Evolutionary conservation across 2,329 filamentous ascomycete species (phyloP), one percentile per base, ranked within the genome.

Genomic region (Cryphonectria carpinicola): DNA sequence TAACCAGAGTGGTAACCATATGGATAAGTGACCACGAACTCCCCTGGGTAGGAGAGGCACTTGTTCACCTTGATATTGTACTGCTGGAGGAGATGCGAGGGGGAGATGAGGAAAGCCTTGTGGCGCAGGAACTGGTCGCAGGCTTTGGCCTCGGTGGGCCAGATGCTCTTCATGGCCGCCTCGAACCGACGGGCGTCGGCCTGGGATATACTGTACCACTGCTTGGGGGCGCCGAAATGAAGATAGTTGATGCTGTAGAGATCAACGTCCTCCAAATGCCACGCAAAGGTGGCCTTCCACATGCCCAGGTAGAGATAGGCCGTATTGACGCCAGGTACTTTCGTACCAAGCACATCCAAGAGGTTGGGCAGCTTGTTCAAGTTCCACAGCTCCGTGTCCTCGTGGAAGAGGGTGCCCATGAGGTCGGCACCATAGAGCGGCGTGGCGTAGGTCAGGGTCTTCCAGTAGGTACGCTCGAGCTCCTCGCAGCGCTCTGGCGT

Each of bases 221-320:
- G 96, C 82, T 99, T 99, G 0, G 96, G 96, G 1, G 96, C 96
- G 68, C 96, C 96, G 80, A 99, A 99, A 78, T 99, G 96, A 71
- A 99, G 94, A 80, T 98, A 99, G 83, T 99, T 99, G 86, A 99
- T 99, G 80, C 95, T 98, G 89, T 99, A 99, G 5, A 99, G 88
- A 83, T 99, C 96, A 58, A 99, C 95, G 79, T 99, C 96, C 80
- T 99, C 96, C 67, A 99, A 84, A 87, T 99, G 96, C 96, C 96
- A 99, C 11, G 96, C 96, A 80, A 99, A 99, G 0, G 96, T 98
- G 17, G 96, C 95, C 81, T 98, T 98, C 96, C 96, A 99, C 96
- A 99, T 99, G 60, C 96, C 96, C 71, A 99, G 86, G 78, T 99
- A 99, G 1, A 99, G 88, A 78, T 99, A 99, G 1, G 96, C 95